Evolutionary conservation across 129 eudicot species (phyloP), one percentile per base, ranked within the genome.

Genomic region (Centella asiatica): DNA sequence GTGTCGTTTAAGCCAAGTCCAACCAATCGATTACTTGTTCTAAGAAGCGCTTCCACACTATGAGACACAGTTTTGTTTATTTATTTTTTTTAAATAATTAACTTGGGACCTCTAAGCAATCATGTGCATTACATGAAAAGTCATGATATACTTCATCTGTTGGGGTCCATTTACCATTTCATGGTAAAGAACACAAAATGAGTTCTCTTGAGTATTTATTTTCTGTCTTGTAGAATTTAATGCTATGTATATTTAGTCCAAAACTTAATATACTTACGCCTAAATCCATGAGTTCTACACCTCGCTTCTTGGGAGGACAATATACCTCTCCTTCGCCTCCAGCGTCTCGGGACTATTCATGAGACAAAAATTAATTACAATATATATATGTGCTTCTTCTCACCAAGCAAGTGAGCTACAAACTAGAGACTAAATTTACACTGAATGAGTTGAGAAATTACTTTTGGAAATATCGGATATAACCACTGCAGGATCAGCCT

Each of bases 311-410:
- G 86, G 71, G 84, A 81, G 75, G 76, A 28, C 82, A 74, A 53
- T 69, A 87, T 79, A 71, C 74, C 69, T 60, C 95, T 76, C 78
- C 81, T 83, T 72, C 87, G 73, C 72, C 85, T 79, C 89, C 97
- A 84, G 75, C 85, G 85, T 71, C 73, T 83, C 46, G 87, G 87
- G 78, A 86, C 97, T 90, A 90, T 67, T 67, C 69, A 79, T 71
- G 61, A 75, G 54, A 86, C 70, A 27, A 61, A 53, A 76, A 57
- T 74, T 60, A 72, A 69, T 70, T 44, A 79, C 44, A 7, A 22
- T 32, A 29, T 22, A 56, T 36, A 56, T 56, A 65, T 19, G 46
- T n/a, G 71, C 45, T 22, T 46, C 13, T 63, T 45, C 4, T 47
- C 0, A 25, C n/a, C 7, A 48, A 24, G 32, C 7, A 39, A 9